Conservation (phyloP, 176 grass and related monocot species). For the Triticum monococcum region DNA sequence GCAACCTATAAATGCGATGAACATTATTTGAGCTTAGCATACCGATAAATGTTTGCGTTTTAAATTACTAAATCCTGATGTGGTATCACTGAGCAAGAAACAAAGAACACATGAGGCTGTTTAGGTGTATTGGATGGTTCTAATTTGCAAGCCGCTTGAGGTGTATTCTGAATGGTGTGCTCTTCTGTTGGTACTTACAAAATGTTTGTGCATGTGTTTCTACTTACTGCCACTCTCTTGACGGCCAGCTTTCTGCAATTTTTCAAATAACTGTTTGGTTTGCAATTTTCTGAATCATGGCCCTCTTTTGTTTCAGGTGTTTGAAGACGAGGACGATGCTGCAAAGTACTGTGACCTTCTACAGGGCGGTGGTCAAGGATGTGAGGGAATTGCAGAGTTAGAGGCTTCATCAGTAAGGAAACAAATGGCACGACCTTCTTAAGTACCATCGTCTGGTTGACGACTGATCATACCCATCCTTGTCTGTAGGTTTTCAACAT, state of each 20-base stretch:
- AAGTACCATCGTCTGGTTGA: neutral
- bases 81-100: neutral
- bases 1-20: neutral
- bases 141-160: neutral
- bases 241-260: neutral
- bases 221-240: neutral
- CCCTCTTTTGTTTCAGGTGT: constrained; percentile 42
- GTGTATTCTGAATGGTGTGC: neutral
- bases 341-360: constrained; percentile 83
- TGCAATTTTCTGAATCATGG: neutral
- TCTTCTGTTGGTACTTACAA: neutral
- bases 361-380: constrained; percentile 82
- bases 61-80: neutral
- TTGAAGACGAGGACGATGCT: constrained; percentile 92
- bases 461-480: neutral
- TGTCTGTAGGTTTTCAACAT: constrained; percentile 73
- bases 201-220: neutral
- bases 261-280: neutral
- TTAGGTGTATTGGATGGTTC: neutral
- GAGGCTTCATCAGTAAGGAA: constrained; percentile 90
- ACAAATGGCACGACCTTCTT: neutral
- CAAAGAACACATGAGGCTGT: neutral
- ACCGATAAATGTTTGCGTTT: neutral
- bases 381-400: constrained; percentile 87
- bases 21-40: neutral